Conservation (phyloP, 805 yeast genomes). For the Candida taoyuanica region DNA sequence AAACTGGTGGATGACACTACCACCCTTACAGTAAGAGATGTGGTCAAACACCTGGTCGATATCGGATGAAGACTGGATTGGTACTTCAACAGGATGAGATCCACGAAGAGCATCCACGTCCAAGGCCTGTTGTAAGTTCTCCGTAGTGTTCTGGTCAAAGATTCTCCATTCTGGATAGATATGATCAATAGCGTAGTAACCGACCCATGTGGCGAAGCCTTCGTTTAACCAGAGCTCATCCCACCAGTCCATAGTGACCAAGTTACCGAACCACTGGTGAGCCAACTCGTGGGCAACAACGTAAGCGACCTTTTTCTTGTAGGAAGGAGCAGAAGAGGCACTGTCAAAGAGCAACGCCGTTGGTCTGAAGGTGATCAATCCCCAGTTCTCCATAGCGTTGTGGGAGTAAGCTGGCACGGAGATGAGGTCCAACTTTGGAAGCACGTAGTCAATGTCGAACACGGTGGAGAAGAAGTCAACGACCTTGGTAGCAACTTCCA, state of each 20-base stretch:
- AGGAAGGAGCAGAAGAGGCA: constrained; percentile 53
- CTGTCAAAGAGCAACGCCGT: constrained; percentile 70
- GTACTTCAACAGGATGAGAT: constrained; percentile 83
- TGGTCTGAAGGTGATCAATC: constrained; percentile 76
- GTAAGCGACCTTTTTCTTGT: constrained; percentile 71
- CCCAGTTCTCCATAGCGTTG: constrained; percentile 90
- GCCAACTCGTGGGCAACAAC: constrained; percentile 87
- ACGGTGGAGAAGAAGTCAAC: constrained; percentile 65
- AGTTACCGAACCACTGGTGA: constrained; percentile 88
- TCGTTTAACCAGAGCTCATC: constrained; percentile 85
- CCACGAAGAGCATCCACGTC: constrained; percentile 70
- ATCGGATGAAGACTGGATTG: constrained; percentile 69
- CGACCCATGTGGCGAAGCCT: constrained; percentile 89
- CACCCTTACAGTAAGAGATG: constrained; percentile 77
- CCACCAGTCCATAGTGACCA: constrained; percentile 93
- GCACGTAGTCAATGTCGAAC: constrained; percentile 72
- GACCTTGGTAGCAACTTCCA: constrained; percentile 69
- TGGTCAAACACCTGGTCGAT: constrained; percentile 83
- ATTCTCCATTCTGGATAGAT: constrained; percentile 81
- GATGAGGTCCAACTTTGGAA: constrained; percentile 76
- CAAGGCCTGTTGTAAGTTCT: constrained; percentile 67
- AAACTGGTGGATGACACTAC: constrained; percentile 73
- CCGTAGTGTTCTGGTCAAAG: constrained; percentile 72
- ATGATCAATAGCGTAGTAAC: constrained; percentile 73
- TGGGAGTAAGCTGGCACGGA: constrained; percentile 79